Evolutionary conservation across 176 grass and related monocot genomes (phyloP).

Genomic region (Stipa capillata): DNA sequence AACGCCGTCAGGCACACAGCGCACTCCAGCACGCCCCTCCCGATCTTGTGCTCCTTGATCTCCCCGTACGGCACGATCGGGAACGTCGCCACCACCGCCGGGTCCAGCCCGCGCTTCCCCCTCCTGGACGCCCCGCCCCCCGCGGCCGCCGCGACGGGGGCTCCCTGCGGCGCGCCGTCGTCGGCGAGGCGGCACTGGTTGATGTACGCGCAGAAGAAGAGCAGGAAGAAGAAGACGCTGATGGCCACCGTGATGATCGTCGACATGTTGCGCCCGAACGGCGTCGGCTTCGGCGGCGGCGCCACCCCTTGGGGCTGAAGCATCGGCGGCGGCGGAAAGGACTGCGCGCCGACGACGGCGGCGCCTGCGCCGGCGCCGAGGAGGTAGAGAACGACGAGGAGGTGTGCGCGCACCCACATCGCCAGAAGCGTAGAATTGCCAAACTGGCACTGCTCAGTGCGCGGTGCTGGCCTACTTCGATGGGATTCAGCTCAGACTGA

Average conservation of each 20-base stretch:
- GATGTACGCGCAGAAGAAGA: conserved; percentile 73
- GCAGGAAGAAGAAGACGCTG: conserved; percentile 65
- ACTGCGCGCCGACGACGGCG: not conserved
- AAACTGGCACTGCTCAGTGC: not conserved
- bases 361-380: not conserved
- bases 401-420: not conserved
- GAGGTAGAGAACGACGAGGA: conserved; percentile 15
- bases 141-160: not conserved
- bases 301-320: not conserved
- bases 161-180: not conserved
- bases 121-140: conserved; percentile 20
- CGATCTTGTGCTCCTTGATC: conserved; percentile 61
- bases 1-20: conserved; percentile 89
- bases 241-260: conserved; percentile 59
- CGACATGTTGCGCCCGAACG: conserved; percentile 57
- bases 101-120: conserved; percentile 58
- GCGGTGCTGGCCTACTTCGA: not conserved
- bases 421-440: not conserved
- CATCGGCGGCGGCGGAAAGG: not conserved
- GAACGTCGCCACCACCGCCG: conserved; percentile 46
- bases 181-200: conserved; percentile 51
- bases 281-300: not conserved
- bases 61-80: conserved; percentile 61
- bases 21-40: conserved; percentile 64
- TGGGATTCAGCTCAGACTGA: conserved; percentile 18